Percentiles rank a stretch among this genome's conserved stretches.
Evolutionary conservation across 257 asterid genomes (phyloP).

Genomic region (Linaria vulgaris): DNA sequence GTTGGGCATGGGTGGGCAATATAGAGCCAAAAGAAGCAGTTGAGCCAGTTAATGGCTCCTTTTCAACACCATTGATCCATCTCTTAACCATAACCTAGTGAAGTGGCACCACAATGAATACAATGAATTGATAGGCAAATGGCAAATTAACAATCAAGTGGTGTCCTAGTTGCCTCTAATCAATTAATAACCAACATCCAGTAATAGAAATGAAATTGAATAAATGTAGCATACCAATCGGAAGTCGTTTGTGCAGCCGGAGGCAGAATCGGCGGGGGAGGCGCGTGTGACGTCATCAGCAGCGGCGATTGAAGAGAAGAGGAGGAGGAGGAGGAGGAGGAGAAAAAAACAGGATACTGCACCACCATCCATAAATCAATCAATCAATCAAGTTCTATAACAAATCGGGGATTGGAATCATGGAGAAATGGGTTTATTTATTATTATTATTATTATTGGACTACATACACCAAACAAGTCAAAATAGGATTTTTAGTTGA

Average conservation of each 20-base stretch:
- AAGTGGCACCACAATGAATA: constrained; percentile 22
- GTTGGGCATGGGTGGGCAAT: constrained; percentile 51
- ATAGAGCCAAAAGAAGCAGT: constrained; percentile 78
- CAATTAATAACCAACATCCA: constrained; percentile 12
- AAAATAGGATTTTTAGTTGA: too few species aligned
- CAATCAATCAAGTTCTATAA: too few species aligned
- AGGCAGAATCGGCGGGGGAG: constrained; percentile 31
- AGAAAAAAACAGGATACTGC: constrained; percentile 33
- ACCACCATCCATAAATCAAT: constrained; percentile 26
- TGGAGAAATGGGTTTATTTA: too few species aligned
- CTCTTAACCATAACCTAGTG: constrained; percentile 74
- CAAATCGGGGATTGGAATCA: too few species aligned
- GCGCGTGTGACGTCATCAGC: constrained; percentile 45
- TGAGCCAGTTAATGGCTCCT: constrained; percentile 55
- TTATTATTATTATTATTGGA: too few species aligned
- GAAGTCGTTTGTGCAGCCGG: constrained; percentile 48
- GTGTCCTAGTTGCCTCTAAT: too few species aligned
- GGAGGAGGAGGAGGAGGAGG: constrained; percentile 37
- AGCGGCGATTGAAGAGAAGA: constrained; percentile 37
- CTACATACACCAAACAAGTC: too few species aligned
- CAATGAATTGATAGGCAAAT: too few species aligned
- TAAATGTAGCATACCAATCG: constrained; percentile 37
- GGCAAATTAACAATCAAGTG: too few species aligned
- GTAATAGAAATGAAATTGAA: background rate
- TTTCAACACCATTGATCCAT: constrained; percentile 63